Conservation (phyloP, 2,329 filamentous ascomycete genomes). For the Cyphellophora attinorum region DNA sequence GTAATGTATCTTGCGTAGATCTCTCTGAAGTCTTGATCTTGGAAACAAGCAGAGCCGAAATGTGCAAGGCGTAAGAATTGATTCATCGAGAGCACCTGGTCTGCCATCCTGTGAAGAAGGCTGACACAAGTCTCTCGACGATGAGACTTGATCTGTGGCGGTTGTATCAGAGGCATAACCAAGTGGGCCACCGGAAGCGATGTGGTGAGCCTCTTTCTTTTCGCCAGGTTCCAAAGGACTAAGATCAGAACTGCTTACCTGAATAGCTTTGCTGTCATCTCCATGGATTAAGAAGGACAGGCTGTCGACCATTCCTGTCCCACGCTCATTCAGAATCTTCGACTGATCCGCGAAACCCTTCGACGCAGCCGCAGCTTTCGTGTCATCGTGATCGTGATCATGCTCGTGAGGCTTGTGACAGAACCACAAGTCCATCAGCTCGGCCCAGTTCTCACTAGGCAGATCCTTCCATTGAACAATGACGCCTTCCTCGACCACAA, state of each 20-base stretch:
- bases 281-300: conserved; percentile 63
- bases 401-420: conserved; percentile 74
- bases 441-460: conserved; percentile 94
- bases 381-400: conserved; percentile 27
- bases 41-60: conserved; percentile 15
- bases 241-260: conserved; percentile 22
- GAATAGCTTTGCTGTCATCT: conserved; percentile 49
- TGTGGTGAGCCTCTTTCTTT: conserved; percentile 46
- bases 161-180: conserved; percentile 49
- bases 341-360: conserved; percentile 81
- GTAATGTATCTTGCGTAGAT: conserved; percentile 29
- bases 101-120: conserved; percentile 22
- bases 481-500: conserved; percentile 19
- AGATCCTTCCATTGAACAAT: conserved; percentile 74
- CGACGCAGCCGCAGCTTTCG: conserved; percentile 40
- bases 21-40: conserved; percentile 22
- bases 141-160: conserved; percentile 40
- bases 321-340: conserved; percentile 54
- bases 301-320: conserved; percentile 71
- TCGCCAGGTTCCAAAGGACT: conserved; percentile 28
- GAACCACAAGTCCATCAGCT: conserved; percentile 99
- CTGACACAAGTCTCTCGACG: conserved; percentile 10
- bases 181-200: conserved; percentile 23
- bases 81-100: conserved; percentile 19
- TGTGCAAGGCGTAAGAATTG: conserved; percentile 1